Conservation (phyloP, 2,329 filamentous ascomycete genomes). For the Alternaria infectoria region DNA sequence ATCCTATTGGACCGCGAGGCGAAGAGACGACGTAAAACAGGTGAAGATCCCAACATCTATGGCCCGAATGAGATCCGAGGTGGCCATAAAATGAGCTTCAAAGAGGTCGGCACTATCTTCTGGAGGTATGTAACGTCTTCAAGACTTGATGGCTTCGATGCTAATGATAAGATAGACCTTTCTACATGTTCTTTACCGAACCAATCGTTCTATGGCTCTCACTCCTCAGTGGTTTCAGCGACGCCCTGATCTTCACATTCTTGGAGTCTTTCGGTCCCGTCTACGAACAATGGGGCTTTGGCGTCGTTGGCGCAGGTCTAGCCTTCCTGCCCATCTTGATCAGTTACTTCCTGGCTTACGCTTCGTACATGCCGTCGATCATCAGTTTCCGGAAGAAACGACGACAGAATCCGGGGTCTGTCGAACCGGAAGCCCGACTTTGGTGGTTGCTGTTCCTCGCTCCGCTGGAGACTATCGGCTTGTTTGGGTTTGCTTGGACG, state of each 20-base stretch:
- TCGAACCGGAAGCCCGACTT: conserved; percentile 70
- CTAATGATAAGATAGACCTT: conserved; percentile 59
- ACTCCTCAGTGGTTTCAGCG: conserved; percentile 73
- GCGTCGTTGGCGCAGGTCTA: conserved; percentile 62
- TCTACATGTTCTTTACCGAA: conserved; percentile 75
- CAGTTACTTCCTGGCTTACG: conserved; percentile 69
- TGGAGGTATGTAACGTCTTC: conserved; percentile 22
- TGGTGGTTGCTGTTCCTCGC: conserved; percentile 69
- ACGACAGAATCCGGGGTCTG: conserved; percentile 56
- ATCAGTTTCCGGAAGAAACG: conserved; percentile 54
- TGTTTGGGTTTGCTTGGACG: conserved; percentile 74
- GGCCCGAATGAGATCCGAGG: conserved; percentile 70
- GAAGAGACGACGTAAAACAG: conserved; percentile 70
- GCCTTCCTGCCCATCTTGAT: conserved; percentile 70
- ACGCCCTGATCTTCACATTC: conserved; percentile 79
- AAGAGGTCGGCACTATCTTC: conserved; percentile 58
- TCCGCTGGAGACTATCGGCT: conserved; percentile 67
- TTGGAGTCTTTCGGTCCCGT: conserved; percentile 73
- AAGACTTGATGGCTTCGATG: neutral
- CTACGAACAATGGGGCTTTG: conserved; percentile 70
- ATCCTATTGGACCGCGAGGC: conserved; percentile 79
- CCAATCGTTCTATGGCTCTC: conserved; percentile 75
- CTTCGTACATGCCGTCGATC: conserved; percentile 65
- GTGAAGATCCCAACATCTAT: conserved; percentile 65
- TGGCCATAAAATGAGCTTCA: conserved; percentile 48